Conservation (phyloP, 345 rosid genomes). For the Murraya koenigii region DNA sequence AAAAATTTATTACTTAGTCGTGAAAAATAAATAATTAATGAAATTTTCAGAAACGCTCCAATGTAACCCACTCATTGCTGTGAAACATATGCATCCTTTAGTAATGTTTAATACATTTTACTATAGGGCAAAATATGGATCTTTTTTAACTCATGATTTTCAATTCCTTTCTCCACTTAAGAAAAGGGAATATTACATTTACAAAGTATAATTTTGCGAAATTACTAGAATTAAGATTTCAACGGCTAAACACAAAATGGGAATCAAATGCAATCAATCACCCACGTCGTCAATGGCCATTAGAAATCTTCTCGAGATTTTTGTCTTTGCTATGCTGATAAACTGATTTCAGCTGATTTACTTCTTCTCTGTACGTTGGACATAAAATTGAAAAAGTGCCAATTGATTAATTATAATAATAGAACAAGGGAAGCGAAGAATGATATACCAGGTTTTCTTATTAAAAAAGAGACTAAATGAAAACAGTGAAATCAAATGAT, state of each 20-base stretch:
- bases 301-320: conserved; percentile 27
- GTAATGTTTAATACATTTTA: not conserved
- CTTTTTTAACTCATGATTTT: not conserved
- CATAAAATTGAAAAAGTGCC: not conserved
- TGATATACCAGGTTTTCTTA: not conserved
- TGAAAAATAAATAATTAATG: not conserved
- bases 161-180: not conserved
- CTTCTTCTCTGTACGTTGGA: conserved; percentile 57
- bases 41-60: no score
- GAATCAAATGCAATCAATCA: not conserved
- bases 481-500: not conserved
- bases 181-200: not conserved
- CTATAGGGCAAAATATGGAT: not conserved
- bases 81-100: no score
- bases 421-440: not conserved
- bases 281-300: conserved; percentile 28
- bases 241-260: not conserved
- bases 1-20: not conserved
- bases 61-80: no score
- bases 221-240: not conserved
- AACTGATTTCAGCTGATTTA: conserved; percentile 41
- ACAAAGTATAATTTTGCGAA: conserved; percentile 7
- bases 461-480: not conserved
- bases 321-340: conserved; percentile 41
- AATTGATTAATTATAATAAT: not conserved